These are phyloP conservation scores for Abrus precatorius DNA, from an alignment of 306 rosid genomes.

Conservation along the genomic window DNA sequence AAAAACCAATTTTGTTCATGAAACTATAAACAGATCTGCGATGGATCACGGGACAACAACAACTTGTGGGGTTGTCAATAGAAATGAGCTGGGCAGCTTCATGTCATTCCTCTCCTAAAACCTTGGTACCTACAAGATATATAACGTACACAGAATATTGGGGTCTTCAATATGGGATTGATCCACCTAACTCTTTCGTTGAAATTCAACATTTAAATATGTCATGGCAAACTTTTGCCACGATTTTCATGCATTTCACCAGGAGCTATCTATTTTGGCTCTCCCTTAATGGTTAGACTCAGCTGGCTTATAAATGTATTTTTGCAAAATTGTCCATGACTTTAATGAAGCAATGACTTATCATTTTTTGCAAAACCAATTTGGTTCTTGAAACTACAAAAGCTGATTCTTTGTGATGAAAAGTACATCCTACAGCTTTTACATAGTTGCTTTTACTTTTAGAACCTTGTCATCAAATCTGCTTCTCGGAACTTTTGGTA, in stretches of 20 bases:
- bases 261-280: not conserved
- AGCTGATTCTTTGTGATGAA: not conserved
- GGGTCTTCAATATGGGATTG: too few species aligned
- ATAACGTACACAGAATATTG: too few species aligned
- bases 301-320: not conserved
- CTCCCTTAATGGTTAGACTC: not conserved
- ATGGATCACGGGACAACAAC: too few species aligned
- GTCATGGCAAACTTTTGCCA: not conserved
- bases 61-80: too few species aligned
- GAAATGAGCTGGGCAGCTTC: too few species aligned
- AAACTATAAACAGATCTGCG: too few species aligned
- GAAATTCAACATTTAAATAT: not conserved
- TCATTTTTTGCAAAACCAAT: slow-evolving; percentile 6
- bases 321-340: not conserved
- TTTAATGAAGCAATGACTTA: slow-evolving; percentile 11
- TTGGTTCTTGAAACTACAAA: slow-evolving; percentile 12
- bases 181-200: too few species aligned
- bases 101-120: too few species aligned
- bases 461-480: slow-evolving; percentile 14
- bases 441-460: slow-evolving; percentile 29
- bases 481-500: slow-evolving; percentile 18
- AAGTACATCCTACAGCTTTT: slow-evolving; percentile 19
- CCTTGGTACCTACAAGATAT: too few species aligned
- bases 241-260: not conserved
- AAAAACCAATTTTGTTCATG: too few species aligned